Evolutionary conservation across 1,284 basidiomycete genomes (phyloP), one percentile per base, ranked within the genome.

Genomic region (Marasmius tenuissimus): DNA sequence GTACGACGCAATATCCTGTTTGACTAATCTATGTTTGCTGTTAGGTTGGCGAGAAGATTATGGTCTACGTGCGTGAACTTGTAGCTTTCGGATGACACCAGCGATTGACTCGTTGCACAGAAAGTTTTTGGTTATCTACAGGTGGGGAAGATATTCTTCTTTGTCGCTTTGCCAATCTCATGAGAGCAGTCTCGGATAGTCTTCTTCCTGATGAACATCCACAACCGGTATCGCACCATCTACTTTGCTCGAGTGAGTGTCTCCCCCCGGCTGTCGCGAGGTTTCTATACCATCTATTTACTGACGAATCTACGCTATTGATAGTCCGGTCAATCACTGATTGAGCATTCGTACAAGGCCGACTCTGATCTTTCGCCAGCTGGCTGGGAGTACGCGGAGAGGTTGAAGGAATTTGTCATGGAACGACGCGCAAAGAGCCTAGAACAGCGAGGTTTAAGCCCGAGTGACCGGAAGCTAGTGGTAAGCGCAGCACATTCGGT

Each of bases 261-360:
- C 47, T 40, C 14, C 52, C n/a, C n/a, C n/a, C n/a, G n/a, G n/a
- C n/a, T n/a, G n/a, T n/a, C n/a, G n/a, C n/a, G n/a, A n/a, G n/a
- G n/a, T n/a, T n/a, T n/a, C 18, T 37, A 6, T 27, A 35, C 35
- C 11, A 47, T 33, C 58, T 45, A 6, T 33, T 40, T n/a, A 51
- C 34, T 38, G 50, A 45, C 47, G 27, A 27, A 27, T 27, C 4
- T 27, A 20, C 38, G 39, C 42, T 51, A 58, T 57, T 55, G 57
- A 61, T 60, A 91, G 93, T 96, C 94, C 5, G 95, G 95, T 11
- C 94, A 95, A 81, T 97, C 93, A 6, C 84, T 98, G 61, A 96
- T 98, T 66, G 97, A 99, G 73, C 97, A 99, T 73, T 97, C 96
- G 4, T 99, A 97, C 82, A 98, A 97, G 77, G 96, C 97, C 35